Conservation (phyloP, 2,329 filamentous ascomycete genomes). For the Metarhizium rileyi region DNA sequence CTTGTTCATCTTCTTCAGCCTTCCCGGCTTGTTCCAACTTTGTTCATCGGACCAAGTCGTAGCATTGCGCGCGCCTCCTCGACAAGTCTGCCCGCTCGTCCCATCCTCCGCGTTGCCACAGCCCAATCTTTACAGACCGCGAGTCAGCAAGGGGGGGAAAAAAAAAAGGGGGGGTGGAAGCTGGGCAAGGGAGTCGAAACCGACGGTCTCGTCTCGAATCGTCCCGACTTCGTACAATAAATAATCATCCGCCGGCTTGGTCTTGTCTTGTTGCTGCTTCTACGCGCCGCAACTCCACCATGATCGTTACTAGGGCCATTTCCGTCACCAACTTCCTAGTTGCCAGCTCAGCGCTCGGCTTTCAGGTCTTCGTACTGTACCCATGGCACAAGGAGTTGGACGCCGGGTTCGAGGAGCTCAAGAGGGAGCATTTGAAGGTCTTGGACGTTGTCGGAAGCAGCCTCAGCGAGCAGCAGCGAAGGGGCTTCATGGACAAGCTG, state of each 20-base stretch:
- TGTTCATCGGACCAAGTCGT: not conserved
- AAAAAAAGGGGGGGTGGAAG: not conserved
- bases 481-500: not conserved
- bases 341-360: slow-evolving; percentile 53
- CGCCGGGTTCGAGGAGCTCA: slow-evolving; percentile 48
- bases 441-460: slow-evolving; percentile 14
- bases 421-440: slow-evolving; percentile 44
- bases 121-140: not conserved
- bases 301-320: not conserved
- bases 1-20: not conserved
- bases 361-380: slow-evolving; percentile 61
- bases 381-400: slow-evolving; percentile 61
- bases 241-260: too few relatives aligned
- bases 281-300: not conserved
- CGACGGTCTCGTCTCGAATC: too few relatives aligned
- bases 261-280: too few relatives aligned
- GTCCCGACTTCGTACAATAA: too few relatives aligned
- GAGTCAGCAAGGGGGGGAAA: not conserved
- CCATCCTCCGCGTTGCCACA: not conserved
- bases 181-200: not conserved
- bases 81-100: not conserved
- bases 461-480: not conserved
- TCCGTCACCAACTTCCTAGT: slow-evolving; percentile 50
- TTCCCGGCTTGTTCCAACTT: not conserved
- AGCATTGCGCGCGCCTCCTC: not conserved